Evolutionary conservation across 805 yeast genomes (phyloP), one percentile per base, ranked within the genome.

Genomic region (Starmerella vaccinii): DNA sequence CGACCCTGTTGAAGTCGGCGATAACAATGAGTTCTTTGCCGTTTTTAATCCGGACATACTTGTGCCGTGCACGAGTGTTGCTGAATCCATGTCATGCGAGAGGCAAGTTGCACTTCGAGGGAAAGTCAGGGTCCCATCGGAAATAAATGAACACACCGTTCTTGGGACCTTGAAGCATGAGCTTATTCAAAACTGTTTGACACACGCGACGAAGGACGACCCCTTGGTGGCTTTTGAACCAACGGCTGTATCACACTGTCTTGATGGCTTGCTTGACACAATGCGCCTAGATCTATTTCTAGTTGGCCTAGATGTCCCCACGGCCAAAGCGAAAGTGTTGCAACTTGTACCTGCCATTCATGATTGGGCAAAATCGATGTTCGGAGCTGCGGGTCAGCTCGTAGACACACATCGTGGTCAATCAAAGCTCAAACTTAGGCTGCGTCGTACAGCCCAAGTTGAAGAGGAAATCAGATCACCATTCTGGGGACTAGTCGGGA

Each of bases 391-490:
- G n/a, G 59, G 57, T 5, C 24, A 23, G 19, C 5, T 9, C 5
- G 46, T 51, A 2, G 35, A 22, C 15, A 10, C 45, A 3, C 50
- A 47, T 19, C 46, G 50, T 9, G 57, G 58, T 26, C 27, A 44
- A 10, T 5, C 21, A 5, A 34, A 21, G n/a, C 70, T 77, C 15
- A 79, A 81, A 51, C 76, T 88, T 8, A 29, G 47, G 6, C 22
- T 57, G 15, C 37, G 44, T 3, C 39, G 55, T 2, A 50, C 53
- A 2, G 69, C 86, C 30, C 95, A 85, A 61, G 77, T 86, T 9
- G 99, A 92, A 65, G 97, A 92, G 60, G 84, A 81, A 59, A 81
- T 92, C 13, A 81, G 95, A 87, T 86, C 97, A 0, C 95, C 97
- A 0, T 75, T 77, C 62, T 88, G 76, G 68, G 99, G 99, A 0